Evolutionary conservation across 2,329 filamentous ascomycete genomes (phyloP).

Genomic region (Fusarium guadeloupense): DNA sequence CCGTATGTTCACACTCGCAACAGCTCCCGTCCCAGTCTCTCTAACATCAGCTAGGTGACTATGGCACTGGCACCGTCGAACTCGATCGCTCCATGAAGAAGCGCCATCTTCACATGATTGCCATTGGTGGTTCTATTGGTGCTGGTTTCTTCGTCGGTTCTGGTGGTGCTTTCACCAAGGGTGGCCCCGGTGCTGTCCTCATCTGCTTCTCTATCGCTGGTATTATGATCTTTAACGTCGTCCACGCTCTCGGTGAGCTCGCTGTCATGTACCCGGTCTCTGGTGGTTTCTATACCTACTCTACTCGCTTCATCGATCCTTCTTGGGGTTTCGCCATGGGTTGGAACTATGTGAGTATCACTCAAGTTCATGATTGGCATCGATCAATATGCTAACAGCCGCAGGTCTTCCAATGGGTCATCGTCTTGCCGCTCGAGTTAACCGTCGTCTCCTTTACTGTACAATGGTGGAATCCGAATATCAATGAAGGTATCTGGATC

Average conservation of each 20-base stretch:
- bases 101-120: conserved; percentile 70
- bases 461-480: conserved; percentile 59
- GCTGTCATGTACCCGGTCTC: conserved; percentile 70
- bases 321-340: conserved; percentile 67
- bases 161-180: conserved; percentile 61
- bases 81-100: conserved; percentile 61
- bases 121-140: conserved; percentile 69
- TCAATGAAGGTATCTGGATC: conserved; percentile 62
- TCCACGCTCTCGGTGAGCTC: conserved; percentile 69
- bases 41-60: conserved; percentile 38
- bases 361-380: neutral
- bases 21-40: too few species aligned
- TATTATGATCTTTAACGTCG: conserved; percentile 69
- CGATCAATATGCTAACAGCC: neutral
- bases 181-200: conserved; percentile 58
- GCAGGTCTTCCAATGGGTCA: conserved; percentile 58
- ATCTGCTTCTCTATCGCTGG: conserved; percentile 66
- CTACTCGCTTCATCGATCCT: conserved; percentile 68
- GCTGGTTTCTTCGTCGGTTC: conserved; percentile 72
- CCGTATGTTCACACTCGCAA: conserved; percentile 33
- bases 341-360: conserved; percentile 46
- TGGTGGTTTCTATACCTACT: conserved; percentile 71
- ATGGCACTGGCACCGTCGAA: conserved; percentile 43
- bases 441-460: conserved; percentile 62
- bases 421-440: conserved; percentile 60